Evolutionary conservation across 75 land plant genomes (phyloP).

Genomic region (Cupressus sempervirens): DNA sequence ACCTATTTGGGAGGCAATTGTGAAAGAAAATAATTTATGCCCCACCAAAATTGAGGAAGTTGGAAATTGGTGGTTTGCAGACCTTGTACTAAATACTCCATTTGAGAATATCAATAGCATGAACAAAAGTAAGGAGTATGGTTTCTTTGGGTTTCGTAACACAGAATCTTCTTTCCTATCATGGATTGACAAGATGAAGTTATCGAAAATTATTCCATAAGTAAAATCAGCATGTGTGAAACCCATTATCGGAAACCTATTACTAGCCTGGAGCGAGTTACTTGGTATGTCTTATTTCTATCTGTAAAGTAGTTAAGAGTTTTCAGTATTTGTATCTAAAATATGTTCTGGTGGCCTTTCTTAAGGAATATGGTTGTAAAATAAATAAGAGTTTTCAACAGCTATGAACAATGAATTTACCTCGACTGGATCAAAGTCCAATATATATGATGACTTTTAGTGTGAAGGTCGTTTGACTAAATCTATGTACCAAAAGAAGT

Average conservation of each 20-base stretch:
- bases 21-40: slow-evolving; percentile 37
- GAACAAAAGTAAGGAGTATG: slow-evolving; percentile 92
- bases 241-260: background rate
- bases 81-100: slow-evolving; percentile 20
- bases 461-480: background rate
- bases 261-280: background rate
- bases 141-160: slow-evolving; percentile 71
- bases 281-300: background rate
- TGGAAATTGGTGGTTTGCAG: slow-evolving; percentile 67
- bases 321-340: background rate
- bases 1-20: slow-evolving; percentile 71
- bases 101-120: slow-evolving; percentile 28
- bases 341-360: background rate
- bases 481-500: background rate
- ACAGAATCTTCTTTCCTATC: slow-evolving; percentile 38
- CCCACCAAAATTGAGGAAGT: slow-evolving; percentile 53
- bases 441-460: background rate
- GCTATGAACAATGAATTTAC: background rate
- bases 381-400: background rate
- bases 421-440: background rate
- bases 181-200: slow-evolving; percentile 70
- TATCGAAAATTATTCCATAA: slow-evolving; percentile 64
- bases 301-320: too few species aligned
- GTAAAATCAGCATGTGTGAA: background rate
- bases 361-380: background rate